Evolutionary conservation across 176 grass and related monocot genomes (phyloP).

Genomic region (Oryza meyeriana): DNA sequence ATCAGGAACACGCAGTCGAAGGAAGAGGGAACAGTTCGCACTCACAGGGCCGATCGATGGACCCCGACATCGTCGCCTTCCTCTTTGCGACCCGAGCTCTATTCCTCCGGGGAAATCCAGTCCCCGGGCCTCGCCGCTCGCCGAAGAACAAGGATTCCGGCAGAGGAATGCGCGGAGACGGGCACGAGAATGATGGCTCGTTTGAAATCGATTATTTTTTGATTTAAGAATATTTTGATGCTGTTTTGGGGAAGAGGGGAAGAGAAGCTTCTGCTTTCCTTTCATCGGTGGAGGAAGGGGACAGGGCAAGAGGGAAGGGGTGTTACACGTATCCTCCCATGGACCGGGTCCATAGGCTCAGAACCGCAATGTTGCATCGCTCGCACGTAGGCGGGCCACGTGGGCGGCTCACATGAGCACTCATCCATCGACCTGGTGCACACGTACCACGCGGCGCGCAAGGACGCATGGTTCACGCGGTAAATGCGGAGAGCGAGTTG

Average conservation of each 20-base stretch:
- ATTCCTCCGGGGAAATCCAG: background rate
- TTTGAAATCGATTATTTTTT: background rate
- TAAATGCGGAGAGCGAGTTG: background rate
- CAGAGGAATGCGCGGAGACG: background rate
- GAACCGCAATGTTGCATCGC: background rate
- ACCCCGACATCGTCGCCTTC: constrained; percentile 44
- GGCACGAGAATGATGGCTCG: constrained; percentile 5
- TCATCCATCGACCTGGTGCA: constrained; percentile 1
- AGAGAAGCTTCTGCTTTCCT: constrained; percentile 47
- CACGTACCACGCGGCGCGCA: background rate
- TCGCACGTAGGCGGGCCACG: background rate
- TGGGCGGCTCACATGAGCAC: background rate
- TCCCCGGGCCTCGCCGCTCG: constrained; percentile 1
- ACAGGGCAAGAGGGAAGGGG: background rate
- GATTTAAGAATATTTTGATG: background rate
- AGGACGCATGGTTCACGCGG: background rate
- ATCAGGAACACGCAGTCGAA: background rate
- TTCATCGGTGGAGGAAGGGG: constrained; percentile 2
- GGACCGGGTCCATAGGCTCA: constrained; percentile 10
- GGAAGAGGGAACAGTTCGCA: constrained; percentile 10
- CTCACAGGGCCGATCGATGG: constrained; percentile 68
- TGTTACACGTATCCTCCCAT: background rate
- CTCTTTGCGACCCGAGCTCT: background rate
- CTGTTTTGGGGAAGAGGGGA: background rate
- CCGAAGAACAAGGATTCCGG: background rate